Base-by-base conservation (phyloP, 148 eudicot species). In the Persicaria maculosa region DNA sequence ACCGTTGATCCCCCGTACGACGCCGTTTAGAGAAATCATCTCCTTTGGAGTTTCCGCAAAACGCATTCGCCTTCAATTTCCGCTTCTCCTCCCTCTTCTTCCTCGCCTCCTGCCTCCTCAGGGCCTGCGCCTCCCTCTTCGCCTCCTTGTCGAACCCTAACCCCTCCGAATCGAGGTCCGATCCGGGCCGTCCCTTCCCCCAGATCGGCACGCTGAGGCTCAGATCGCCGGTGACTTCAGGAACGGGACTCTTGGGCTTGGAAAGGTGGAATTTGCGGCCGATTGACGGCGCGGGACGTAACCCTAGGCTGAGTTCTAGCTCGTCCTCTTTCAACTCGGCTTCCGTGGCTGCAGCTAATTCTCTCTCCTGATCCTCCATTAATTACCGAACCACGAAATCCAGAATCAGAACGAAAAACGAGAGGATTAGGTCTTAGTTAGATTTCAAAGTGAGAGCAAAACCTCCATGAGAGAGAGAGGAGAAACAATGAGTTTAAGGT, bases 231-330 rank as follows among this genome's bases (percentile, higher is more conserved):
- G 64, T 19, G 12, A 40, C 68, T 9, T 25, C 68, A 45, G 20
- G 71, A 52, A 54, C 48, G 25, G 22, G 14, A 44, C 17, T n/a
- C 20, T 25, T 57, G 43, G 76, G 22, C 68, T 80, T 74, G 12
- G 50, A 22, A 1, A 44, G 19, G 8, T 31, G 57, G 47, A 54
- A 47, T 11, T 74, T 20, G 54, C 77, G 20, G 25, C 68, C 7
- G 44, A 62, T 31, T 9, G 44, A 19, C 40, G 40, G 40, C 44
- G 68, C 43, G 44, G 68, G 68, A 1, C 68, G 72, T 61, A 88
- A 70, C 20, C 80, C 88, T 62, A 90, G 81, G 68, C 85, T 83
- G 72, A 90, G 84, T 80, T 87, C 93, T 71, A 84, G 74, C 50
- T 80, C 89, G 36, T 85, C 80, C 11, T 79, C 88, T 15, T 76